Evolutionary conservation across 2,329 filamentous ascomycete species (phyloP).

Genomic region (Colletotrichum simmondsii): DNA sequence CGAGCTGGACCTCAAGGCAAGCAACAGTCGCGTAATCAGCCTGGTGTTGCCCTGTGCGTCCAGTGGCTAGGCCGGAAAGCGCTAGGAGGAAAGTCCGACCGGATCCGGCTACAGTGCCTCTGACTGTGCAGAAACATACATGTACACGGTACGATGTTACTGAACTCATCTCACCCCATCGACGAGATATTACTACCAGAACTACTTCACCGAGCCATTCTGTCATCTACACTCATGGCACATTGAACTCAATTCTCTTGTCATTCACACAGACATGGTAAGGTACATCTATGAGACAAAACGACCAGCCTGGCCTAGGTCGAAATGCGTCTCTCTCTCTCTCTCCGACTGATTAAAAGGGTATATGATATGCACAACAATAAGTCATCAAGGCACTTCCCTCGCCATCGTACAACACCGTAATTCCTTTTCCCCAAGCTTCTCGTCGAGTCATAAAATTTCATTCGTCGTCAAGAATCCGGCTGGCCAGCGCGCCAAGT

Average conservation of each 20-base stretch:
- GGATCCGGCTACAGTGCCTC: conserved; percentile 24
- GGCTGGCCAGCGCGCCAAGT: conserved; percentile 86
- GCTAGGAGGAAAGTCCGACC: conserved; percentile 36
- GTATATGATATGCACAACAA: conserved; percentile 32
- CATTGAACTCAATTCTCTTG: not conserved
- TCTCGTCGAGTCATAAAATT: not conserved
- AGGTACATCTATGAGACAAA: not conserved
- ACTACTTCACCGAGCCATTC: no score
- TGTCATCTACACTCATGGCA: not conserved
- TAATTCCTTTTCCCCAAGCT: not conserved
- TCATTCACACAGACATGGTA: not conserved
- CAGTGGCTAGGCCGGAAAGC: conserved; percentile 21
- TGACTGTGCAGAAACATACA: rapidly evolving
- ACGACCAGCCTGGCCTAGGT: not conserved
- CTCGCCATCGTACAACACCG: not conserved
- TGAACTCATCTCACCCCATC: not conserved
- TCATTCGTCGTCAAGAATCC: conserved; percentile 87
- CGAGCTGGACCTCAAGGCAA: conserved; percentile 36
- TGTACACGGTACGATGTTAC: not conserved
- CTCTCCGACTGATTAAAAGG: conserved; percentile 28
- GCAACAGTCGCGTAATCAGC: conserved; percentile 38
- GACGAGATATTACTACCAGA: no score
- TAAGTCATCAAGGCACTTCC: conserved; percentile 20
- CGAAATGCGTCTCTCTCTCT: not conserved
- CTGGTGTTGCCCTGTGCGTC: conserved; percentile 36